These are phyloP conservation scores for Saturnispora quitensis DNA, from an alignment of 805 yeast species.

Conservation along the genomic window DNA sequence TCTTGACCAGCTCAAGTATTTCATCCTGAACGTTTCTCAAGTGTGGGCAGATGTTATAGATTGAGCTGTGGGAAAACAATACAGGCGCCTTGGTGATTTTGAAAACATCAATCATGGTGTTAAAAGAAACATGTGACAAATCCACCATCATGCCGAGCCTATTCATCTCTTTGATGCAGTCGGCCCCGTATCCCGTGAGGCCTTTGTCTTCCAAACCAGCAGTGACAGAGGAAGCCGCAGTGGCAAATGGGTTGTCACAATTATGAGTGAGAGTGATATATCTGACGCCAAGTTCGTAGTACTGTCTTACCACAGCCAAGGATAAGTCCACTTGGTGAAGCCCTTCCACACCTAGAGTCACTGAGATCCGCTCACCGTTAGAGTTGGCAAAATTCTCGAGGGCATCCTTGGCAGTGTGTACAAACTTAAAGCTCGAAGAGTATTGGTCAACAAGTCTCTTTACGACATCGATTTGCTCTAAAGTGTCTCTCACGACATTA, in stretches of 20 bases:
- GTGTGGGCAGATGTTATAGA: constrained; percentile 31
- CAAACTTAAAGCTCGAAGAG: constrained; percentile 32
- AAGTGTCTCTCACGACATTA: constrained; percentile 40
- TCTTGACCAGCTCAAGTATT: constrained; percentile 31
- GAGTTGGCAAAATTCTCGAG: constrained; percentile 24
- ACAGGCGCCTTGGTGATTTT: constrained; percentile 38
- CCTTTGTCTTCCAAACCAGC: constrained; percentile 41
- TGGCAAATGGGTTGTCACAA: constrained; percentile 50
- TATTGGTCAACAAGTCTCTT: constrained; percentile 36
- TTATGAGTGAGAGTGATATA: constrained; percentile 47
- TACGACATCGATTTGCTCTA: constrained; percentile 46
- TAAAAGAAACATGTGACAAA: constrained; percentile 40
- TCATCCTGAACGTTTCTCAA: constrained; percentile 43
- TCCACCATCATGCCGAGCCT: constrained; percentile 48
- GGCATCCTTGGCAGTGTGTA: constrained; percentile 34
- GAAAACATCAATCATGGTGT: constrained; percentile 40
- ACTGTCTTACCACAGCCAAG: constrained; percentile 39
- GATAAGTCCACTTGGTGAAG: constrained; percentile 44
- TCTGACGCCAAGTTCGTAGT: constrained; percentile 42
- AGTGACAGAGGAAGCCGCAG: constrained; percentile 40
- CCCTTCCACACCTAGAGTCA: constrained; percentile 47
- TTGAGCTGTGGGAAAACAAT: constrained; percentile 43
- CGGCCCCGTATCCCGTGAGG: constrained; percentile 32
- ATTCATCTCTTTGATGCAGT: constrained; percentile 41
- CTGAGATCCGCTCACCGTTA: constrained; percentile 29